A percentile compares a stretch with the other conserved stretches of the same genome.
phyloP scores from a whole-genome alignment of 768 basidiomycete genomes.

The Rhizopogon vulgaris region DNA sequence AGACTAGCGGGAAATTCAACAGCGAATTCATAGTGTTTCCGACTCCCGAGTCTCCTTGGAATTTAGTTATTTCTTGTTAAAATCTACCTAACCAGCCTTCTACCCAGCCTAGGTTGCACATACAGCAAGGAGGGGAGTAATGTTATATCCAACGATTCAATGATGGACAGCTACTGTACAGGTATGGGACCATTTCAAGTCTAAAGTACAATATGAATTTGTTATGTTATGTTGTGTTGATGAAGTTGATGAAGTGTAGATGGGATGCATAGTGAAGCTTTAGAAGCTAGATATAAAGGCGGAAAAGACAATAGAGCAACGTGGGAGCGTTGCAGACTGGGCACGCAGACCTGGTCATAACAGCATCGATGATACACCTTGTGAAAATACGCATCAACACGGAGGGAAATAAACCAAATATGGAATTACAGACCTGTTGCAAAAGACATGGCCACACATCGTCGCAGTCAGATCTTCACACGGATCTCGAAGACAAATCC shows the following conservation, averaged over 20 bases:
- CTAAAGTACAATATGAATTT: neutral
- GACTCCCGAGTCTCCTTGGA: too few species aligned
- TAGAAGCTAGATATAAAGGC: slow-evolving; percentile 32
- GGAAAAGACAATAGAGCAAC: slow-evolving; percentile 50
- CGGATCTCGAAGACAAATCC: slow-evolving; percentile 41
- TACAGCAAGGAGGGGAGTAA: too few species aligned
- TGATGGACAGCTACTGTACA: too few species aligned
- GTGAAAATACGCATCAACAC: neutral
- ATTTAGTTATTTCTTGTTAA: too few species aligned
- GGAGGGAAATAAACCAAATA: neutral
- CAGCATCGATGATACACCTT: slow-evolving; percentile 50
- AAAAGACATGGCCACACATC: slow-evolving; percentile 61
- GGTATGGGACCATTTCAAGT: too few species aligned
- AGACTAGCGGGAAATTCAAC: too few species aligned
- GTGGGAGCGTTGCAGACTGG: slow-evolving; percentile 47
- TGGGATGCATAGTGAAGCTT: neutral
- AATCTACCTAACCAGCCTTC: too few species aligned
- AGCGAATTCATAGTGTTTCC: too few species aligned
- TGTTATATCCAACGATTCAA: too few species aligned
- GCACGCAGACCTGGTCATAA: slow-evolving; percentile 41
- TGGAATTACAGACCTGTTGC: slow-evolving; percentile 37
- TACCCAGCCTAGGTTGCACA: too few species aligned
- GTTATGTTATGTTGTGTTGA: too few species aligned
- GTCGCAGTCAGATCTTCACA: slow-evolving; percentile 51
- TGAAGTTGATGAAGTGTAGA: too few species aligned